Percentiles rank a stretch among this genome's conserved stretches.
Conservation (phyloP, 2,329 filamentous ascomycete species). For the Xylariomycetidae sp. region DNA sequence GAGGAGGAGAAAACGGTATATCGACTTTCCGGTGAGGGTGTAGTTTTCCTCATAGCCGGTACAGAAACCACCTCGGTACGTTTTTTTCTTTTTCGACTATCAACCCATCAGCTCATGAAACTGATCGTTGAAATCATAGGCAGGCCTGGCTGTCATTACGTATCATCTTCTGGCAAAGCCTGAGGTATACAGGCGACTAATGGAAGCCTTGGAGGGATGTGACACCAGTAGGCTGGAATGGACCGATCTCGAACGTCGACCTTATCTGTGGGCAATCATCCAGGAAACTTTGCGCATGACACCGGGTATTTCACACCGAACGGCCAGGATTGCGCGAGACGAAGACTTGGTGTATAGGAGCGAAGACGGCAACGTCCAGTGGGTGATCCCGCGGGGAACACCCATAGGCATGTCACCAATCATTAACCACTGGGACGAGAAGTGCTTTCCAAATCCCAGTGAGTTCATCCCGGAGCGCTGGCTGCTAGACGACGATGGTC, state of each 20-base stretch:
- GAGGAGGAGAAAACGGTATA: slow-evolving; percentile 28
- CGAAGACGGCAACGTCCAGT: slow-evolving; percentile 2
- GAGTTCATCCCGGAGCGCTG: not conserved
- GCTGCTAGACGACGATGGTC: too few species aligned
- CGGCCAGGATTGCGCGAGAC: slow-evolving; percentile 11
- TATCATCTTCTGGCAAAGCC: slow-evolving; percentile 32
- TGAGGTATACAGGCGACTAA: slow-evolving; percentile 22
- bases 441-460: not conserved
- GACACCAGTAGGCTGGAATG: slow-evolving; percentile 13
- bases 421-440: not conserved
- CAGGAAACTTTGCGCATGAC: slow-evolving; percentile 16
- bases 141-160: slow-evolving; percentile 27
- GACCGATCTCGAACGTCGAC: slow-evolving; percentile 13
- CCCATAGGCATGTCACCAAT: not conserved
- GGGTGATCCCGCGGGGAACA: not conserved
- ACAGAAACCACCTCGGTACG: slow-evolving; percentile 33
- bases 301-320: slow-evolving; percentile 11
- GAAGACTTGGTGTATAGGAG: slow-evolving; percentile 12
- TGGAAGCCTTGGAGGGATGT: slow-evolving; percentile 24
- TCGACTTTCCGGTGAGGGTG: slow-evolving; percentile 34
- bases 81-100: slow-evolving; percentile 33
- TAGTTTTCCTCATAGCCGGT: slow-evolving; percentile 33
- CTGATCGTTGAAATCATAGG: slow-evolving; percentile 11
- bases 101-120: too few species aligned
- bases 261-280: slow-evolving; percentile 16